Evolutionary conservation across 768 basidiomycete species (phyloP).

Genomic region (Multifurca ochricompacta): DNA sequence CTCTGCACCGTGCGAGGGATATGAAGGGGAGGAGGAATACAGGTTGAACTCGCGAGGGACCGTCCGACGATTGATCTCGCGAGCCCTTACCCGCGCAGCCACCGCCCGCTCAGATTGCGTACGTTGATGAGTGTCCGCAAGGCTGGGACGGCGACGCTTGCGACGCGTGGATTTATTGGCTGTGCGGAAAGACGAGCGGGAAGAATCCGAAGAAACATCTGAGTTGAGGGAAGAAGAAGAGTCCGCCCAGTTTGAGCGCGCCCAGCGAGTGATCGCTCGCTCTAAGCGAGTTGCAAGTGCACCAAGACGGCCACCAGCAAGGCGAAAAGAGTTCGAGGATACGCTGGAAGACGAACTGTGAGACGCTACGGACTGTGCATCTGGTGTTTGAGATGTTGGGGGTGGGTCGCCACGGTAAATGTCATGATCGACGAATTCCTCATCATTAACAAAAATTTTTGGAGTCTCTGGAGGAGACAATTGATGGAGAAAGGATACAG

Average conservation of each 20-base stretch:
- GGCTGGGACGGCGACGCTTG: slow-evolving; percentile 40
- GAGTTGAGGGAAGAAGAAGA: slow-evolving; percentile 37
- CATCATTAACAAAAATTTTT: neutral
- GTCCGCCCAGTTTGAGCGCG: slow-evolving; percentile 37
- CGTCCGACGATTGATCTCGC: slow-evolving; percentile 50
- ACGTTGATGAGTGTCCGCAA: slow-evolving; percentile 41
- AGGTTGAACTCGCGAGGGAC: slow-evolving; percentile 58
- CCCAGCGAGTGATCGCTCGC: slow-evolving; percentile 66
- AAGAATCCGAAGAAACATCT: slow-evolving; percentile 36
- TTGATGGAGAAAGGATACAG: slow-evolving; percentile 9
- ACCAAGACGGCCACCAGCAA: slow-evolving; percentile 29
- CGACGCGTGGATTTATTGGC: slow-evolving; percentile 31
- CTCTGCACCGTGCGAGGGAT: slow-evolving; percentile 9
- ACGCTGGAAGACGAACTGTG: slow-evolving; percentile 31
- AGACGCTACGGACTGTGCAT: slow-evolving; percentile 23
- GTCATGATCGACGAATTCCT: slow-evolving; percentile 34
- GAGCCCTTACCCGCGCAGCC: slow-evolving; percentile 54
- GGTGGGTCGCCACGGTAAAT: slow-evolving; percentile 54
- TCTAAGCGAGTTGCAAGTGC: slow-evolving; percentile 52
- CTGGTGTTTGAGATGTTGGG: slow-evolving; percentile 26
- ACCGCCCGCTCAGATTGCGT: slow-evolving; percentile 51
- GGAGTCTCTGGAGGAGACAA: neutral
- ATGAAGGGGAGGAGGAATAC: slow-evolving; percentile 51
- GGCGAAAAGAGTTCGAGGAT: slow-evolving; percentile 30
- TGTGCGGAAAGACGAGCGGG: slow-evolving; percentile 33